Conservation (phyloP, 495 filamentous ascomycete genomes). For the Penicillium antarcticum region DNA sequence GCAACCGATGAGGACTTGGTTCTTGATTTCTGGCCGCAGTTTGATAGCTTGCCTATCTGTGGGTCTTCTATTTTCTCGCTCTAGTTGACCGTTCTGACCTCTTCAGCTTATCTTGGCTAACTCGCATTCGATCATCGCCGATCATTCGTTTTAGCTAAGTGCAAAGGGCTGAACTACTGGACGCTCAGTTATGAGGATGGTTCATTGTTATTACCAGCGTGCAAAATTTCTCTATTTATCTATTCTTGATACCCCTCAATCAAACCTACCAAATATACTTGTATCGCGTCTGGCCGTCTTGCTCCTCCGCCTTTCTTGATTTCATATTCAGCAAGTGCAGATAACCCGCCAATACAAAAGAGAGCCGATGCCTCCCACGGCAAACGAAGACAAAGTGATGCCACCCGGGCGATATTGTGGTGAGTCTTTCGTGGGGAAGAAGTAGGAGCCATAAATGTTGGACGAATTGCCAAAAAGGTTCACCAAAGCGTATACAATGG, state of each 20-base stretch:
- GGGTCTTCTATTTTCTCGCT: neutral
- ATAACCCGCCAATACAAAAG: neutral
- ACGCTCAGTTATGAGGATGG: too few relatives aligned
- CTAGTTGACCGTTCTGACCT: neutral
- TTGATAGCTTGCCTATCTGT: constrained; percentile 27
- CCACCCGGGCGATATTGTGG: constrained; percentile 20
- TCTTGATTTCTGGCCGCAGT: constrained; percentile 29
- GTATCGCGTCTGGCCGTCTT: constrained; percentile 10
- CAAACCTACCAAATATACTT: constrained; percentile 13
- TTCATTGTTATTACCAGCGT: too few relatives aligned
- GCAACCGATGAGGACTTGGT: constrained; percentile 17
- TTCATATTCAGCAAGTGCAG: constrained; percentile 8
- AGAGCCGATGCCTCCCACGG: constrained; percentile 10
- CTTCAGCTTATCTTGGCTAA: neutral
- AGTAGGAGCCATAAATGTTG: constrained; percentile 23
- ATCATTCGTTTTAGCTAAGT: neutral
- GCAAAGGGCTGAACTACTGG: too few relatives aligned
- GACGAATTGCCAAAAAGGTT: constrained; percentile 22
- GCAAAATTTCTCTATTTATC: too few relatives aligned
- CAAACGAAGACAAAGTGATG: constrained; percentile 21
- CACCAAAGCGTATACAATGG: constrained; percentile 20
- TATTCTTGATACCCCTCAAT: neutral
- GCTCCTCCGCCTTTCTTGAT: constrained; percentile 1
- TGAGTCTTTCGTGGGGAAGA: constrained; percentile 16
- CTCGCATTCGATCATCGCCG: neutral